Evolutionary conservation across 2,329 filamentous ascomycete genomes (phyloP).

Genomic region (Thermothelomyces thermophilus): DNA sequence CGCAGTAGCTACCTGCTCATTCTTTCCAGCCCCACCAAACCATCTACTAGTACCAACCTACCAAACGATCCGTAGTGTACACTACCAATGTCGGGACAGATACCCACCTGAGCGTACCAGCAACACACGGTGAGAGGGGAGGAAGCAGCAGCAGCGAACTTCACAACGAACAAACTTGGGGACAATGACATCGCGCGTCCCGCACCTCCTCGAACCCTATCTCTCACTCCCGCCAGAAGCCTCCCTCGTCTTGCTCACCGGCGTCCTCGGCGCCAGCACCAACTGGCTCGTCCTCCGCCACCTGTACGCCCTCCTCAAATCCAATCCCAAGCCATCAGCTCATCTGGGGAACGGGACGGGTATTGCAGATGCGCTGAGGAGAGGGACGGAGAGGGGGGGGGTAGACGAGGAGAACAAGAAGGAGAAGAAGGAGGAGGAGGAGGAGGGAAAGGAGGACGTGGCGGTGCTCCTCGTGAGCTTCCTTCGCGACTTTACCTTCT

Average conservation of each 20-base stretch:
- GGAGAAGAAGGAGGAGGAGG: constrained; percentile 11
- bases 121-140: no score
- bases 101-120: no score
- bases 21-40: no score
- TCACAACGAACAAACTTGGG: neutral
- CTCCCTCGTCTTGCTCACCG: constrained; percentile 61
- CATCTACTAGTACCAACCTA: no score
- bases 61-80: no score
- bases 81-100: no score
- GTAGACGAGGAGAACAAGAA: no score
- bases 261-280: constrained; percentile 56
- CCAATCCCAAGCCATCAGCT: constrained; percentile 12
- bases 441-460: constrained; percentile 19
- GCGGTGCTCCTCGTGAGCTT: constrained; percentile 76
- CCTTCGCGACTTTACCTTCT: constrained; percentile 70
- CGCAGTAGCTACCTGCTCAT: no score
- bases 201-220: constrained; percentile 59
- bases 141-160: neutral
- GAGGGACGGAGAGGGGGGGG: no score
- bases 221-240: constrained; percentile 50
- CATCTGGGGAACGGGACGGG: neutral
- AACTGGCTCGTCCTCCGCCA: constrained; percentile 60
- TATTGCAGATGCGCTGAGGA: no score
- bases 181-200: constrained; percentile 34
- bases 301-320: constrained; percentile 44